Evolutionary conservation across 225 moss, liverwort and hornwort species (phyloP), one percentile per base, ranked within the genome.

Genomic region (Marchantia paleacea): DNA sequence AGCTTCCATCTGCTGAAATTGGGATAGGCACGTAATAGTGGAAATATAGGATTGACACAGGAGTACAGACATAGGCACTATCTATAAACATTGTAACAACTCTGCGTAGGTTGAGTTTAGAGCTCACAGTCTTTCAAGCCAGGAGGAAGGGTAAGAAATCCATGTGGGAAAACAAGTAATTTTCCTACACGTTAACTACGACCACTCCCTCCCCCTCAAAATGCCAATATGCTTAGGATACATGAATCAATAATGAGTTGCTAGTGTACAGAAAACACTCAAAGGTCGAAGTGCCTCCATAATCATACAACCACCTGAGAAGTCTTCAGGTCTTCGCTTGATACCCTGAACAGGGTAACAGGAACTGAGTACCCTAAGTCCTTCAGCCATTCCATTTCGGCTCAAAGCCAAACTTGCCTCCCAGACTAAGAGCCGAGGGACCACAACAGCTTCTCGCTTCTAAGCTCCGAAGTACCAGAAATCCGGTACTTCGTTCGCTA

Each of bases 391-490:
- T 49, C 7, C 52, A 52, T 13, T 68, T 67, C 51, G 52, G 71
- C 69, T 71, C 76, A 24, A 72, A 16, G 12, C 25, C 74, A 55
- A 14, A 29, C 11, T 16, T 74, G 54, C 54, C 58, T 76, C 60
- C 75, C 39, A 31, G 19, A 19, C 58, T 60, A 60, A 22, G 75
- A 76, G 75, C 58, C 31, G 20, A 39, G 75, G 74, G 24, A 74
- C 53, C 74, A 74, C 74, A 74, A 73, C 49, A 50, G 65, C 57
- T 55, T 63, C 69, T 39, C 25, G 12, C 31, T 70, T 39, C 77
- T 87, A 87, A 39, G 87, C 82, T 26, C 87, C 87, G 18, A 78
- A 87, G 78, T 85, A 87, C 82, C 80, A 84, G 78, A 53, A 77
- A 76, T 87, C 87, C 53, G 79, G 31, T 79, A 68, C 16, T 79